Evolutionary conservation across 2,329 filamentous ascomycete genomes (phyloP).

Genomic region (Stylonectria norvegica): DNA sequence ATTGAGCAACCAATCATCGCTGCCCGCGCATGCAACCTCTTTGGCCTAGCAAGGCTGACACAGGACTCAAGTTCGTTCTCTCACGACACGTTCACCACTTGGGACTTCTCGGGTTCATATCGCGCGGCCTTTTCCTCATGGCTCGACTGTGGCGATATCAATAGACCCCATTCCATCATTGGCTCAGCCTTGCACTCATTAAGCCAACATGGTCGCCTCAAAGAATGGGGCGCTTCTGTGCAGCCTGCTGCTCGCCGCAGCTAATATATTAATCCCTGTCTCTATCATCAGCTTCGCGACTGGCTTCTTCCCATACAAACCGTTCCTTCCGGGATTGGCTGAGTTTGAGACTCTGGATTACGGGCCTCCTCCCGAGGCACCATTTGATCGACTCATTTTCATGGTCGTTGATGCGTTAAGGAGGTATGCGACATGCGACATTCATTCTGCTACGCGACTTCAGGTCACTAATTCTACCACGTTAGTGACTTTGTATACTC

Average conservation of each 20-base stretch:
- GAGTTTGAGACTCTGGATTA: constrained; percentile 56
- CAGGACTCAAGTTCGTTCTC: constrained; percentile 16
- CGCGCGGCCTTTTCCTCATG: too few species aligned
- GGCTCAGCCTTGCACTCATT: constrained; percentile 5
- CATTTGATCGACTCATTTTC: constrained; percentile 88
- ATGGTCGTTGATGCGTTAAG: constrained; percentile 97
- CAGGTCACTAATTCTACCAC: constrained; percentile 16
- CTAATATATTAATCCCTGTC: constrained; percentile 74
- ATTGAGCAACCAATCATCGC: constrained; percentile 16
- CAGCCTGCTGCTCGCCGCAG: constrained; percentile 52
- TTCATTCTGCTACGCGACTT: too few species aligned
- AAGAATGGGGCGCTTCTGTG: constrained; percentile 27
- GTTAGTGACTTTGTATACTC: constrained; percentile 88
- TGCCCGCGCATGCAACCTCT: constrained; percentile 15
- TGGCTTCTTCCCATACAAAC: constrained; percentile 98
- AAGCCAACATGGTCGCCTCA: constrained; percentile 22
- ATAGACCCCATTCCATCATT: too few species aligned
- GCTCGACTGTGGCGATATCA: too few species aligned
- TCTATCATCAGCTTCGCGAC: constrained; percentile 75
- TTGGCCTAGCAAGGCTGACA: constrained; percentile 22
- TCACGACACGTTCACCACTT: constrained; percentile 26
- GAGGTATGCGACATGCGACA: too few species aligned
- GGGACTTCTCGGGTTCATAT: too few species aligned
- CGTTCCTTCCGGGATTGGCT: constrained; percentile 82
- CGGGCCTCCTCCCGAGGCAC: constrained; percentile 57